phyloP scores from a whole-genome alignment of 495 filamentous ascomycete genomes.

The Hypoxylon perforatum region DNA sequence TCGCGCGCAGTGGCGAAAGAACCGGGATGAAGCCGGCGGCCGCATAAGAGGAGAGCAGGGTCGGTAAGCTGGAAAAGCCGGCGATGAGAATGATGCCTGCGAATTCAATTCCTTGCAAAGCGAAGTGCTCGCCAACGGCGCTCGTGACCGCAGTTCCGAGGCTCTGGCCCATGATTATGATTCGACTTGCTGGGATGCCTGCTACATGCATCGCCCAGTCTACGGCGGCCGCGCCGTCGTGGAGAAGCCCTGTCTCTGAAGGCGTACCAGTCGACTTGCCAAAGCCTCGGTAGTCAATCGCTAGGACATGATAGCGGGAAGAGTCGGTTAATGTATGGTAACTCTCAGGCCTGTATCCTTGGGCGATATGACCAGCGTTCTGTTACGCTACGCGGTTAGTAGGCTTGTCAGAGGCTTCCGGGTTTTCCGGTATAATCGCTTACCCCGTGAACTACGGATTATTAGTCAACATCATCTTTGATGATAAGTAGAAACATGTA shows the following conservation, averaged over 20 bases:
- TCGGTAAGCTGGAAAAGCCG: constrained; percentile 78
- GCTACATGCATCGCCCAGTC: constrained; percentile 75
- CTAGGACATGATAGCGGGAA: constrained; percentile 67
- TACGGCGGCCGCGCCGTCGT: constrained; percentile 77
- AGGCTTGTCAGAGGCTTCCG: background rate
- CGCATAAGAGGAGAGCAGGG: constrained; percentile 70
- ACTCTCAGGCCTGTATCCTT: constrained; percentile 68
- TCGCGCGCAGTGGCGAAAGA: constrained; percentile 72
- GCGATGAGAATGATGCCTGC: constrained; percentile 81
- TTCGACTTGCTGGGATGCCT: constrained; percentile 72
- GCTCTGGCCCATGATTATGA: constrained; percentile 87
- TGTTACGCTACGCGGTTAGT: constrained; percentile 17
- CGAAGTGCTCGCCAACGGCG: constrained; percentile 76
- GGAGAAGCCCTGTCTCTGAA: constrained; percentile 83
- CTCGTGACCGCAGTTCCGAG: constrained; percentile 87
- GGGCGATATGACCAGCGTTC: constrained; percentile 74
- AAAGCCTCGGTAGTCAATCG: constrained; percentile 90
- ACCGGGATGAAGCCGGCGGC: constrained; percentile 81
- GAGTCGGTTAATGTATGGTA: constrained; percentile 72
- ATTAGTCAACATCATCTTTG: constrained; percentile 7
- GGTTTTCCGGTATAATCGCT: constrained; percentile 17
- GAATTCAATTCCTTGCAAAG: constrained; percentile 60
- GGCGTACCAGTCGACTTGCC: constrained; percentile 83
- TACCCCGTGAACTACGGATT: constrained; percentile 56
- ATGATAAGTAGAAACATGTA: constrained; percentile 7